Conservation (phyloP, 1,139 yeast genomes). For the Debaryomyces robertsiae region DNA sequence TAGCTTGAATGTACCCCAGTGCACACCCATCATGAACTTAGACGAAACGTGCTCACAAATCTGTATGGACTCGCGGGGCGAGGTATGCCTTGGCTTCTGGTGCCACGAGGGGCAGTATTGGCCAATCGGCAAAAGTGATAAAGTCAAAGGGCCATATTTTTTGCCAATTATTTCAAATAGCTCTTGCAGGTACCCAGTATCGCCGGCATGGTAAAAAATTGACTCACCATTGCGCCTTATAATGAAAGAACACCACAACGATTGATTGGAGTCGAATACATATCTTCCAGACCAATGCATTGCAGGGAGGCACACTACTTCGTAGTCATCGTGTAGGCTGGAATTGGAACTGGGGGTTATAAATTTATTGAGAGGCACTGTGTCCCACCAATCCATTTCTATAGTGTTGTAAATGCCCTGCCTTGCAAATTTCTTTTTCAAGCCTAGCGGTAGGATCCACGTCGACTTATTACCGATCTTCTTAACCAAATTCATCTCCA, state of each 20-base stretch:
- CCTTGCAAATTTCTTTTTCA: constrained; percentile 59
- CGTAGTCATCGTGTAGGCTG: constrained; percentile 56
- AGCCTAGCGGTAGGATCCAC: constrained; percentile 89
- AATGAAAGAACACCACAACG: constrained; percentile 88
- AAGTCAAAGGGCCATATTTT: constrained; percentile 61
- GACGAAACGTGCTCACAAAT: constrained; percentile 67
- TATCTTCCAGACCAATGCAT: constrained; percentile 97
- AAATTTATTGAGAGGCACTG: constrained; percentile 43
- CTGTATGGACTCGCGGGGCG: constrained; percentile 73
- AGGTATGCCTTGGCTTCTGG: constrained; percentile 83
- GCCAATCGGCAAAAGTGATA: constrained; percentile 88
- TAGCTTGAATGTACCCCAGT: constrained; percentile 93
- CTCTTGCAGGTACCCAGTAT: constrained; percentile 82
- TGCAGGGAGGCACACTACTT: constrained; percentile 87
- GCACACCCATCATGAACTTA: constrained; percentile 76
- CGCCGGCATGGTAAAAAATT: constrained; percentile 87
- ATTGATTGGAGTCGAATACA: constrained; percentile 71
- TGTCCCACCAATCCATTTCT: constrained; percentile 95
- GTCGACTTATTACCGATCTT: constrained; percentile 60
- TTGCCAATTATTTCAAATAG: constrained; percentile 66
- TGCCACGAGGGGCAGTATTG: constrained; percentile 97
- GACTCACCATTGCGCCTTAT: constrained; percentile 67
- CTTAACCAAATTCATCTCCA: constrained; percentile 63
- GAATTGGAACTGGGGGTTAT: constrained; percentile 22
- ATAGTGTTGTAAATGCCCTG: constrained; percentile 58